Percentiles rank a stretch among this genome's conserved stretches.
Evolutionary conservation across 2,329 filamentous ascomycete genomes (phyloP).

Genomic region (Penicillium sp.): DNA sequence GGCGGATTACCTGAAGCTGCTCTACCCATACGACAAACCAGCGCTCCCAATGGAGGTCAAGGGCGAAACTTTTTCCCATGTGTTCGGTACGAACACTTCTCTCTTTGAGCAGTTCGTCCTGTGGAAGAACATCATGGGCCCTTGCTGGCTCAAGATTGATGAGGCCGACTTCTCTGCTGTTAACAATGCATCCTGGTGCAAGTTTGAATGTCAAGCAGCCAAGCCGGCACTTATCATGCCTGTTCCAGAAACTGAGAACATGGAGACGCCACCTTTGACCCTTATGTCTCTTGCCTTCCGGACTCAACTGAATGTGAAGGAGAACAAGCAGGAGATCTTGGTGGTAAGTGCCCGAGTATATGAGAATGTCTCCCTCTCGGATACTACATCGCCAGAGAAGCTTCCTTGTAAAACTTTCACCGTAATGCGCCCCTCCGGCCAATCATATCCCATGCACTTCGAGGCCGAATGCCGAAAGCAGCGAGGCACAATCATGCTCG

Average conservation of each 20-base stretch:
- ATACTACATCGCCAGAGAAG: slow-evolving; percentile 85
- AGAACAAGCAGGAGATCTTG: slow-evolving; percentile 95
- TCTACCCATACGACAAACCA: slow-evolving; percentile 89
- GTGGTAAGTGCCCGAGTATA: slow-evolving; percentile 90
- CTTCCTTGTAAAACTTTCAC: slow-evolving; percentile 90
- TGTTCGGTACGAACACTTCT: slow-evolving; percentile 90
- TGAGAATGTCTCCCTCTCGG: slow-evolving; percentile 80
- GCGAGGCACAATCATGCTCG: slow-evolving; percentile 73
- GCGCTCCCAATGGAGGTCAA: slow-evolving; percentile 66
- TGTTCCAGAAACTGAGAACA: slow-evolving; percentile 72
- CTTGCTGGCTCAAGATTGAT: slow-evolving; percentile 92
- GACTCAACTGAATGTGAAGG: slow-evolving; percentile 82
- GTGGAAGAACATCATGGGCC: slow-evolving; percentile 99
- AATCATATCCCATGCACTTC: slow-evolving; percentile 81
- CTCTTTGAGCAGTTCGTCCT: slow-evolving; percentile 98
- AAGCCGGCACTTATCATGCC: slow-evolving; percentile 74
- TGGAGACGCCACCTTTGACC: slow-evolving; percentile 83
- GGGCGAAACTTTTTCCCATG: slow-evolving; percentile 88
- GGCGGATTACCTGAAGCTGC: slow-evolving; percentile 87
- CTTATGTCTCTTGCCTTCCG: slow-evolving; percentile 93
- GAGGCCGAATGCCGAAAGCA: slow-evolving; percentile 73
- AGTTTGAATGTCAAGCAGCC: slow-evolving; percentile 80
- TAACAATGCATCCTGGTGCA: slow-evolving; percentile 95
- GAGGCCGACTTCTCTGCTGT: slow-evolving; percentile 79
- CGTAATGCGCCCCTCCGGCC: slow-evolving; percentile 75